Conservation (phyloP, 2,329 filamentous ascomycete species). For the Cladorrhinum sp. region DNA sequence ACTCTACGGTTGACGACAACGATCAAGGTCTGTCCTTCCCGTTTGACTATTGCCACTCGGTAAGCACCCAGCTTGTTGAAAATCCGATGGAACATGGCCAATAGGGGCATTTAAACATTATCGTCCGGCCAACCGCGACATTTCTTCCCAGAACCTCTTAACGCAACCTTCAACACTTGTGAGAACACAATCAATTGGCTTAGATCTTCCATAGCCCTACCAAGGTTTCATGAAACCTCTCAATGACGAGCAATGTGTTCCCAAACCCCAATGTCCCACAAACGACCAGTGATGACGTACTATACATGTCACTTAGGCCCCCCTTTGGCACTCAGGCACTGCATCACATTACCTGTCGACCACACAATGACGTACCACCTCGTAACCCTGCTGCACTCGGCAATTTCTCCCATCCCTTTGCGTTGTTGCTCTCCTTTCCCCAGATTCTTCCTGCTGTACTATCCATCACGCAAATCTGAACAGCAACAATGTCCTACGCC, state of each 20-base stretch:
- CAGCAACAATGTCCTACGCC: constrained; percentile 16
- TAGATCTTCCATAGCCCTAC: no score
- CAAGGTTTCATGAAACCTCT: no score
- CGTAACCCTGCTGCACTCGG: not conserved
- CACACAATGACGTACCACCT: not conserved
- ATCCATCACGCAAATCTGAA: no score
- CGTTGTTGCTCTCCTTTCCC: not conserved
- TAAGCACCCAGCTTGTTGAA: not conserved
- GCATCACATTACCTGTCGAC: not conserved
- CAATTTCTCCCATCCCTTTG: no score
- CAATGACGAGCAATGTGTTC: no score
- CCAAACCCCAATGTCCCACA: no score
- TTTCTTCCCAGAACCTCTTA: not conserved
- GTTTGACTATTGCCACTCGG: not conserved
- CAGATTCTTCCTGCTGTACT: no score
- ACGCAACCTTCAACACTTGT: no score
- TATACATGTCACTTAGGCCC: not conserved
- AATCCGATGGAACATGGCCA: not conserved
- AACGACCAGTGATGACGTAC: not conserved
- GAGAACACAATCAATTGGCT: no score
- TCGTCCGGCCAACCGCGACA: not conserved
- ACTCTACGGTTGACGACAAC: not conserved
- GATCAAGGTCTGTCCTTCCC: not conserved
- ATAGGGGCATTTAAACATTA: not conserved
- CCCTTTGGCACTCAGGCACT: not conserved